Evolutionary conservation across 352 stramenopile genomes (phyloP), one percentile per base, ranked within the genome.

Genomic region (Globisporangium cederbergense): DNA sequence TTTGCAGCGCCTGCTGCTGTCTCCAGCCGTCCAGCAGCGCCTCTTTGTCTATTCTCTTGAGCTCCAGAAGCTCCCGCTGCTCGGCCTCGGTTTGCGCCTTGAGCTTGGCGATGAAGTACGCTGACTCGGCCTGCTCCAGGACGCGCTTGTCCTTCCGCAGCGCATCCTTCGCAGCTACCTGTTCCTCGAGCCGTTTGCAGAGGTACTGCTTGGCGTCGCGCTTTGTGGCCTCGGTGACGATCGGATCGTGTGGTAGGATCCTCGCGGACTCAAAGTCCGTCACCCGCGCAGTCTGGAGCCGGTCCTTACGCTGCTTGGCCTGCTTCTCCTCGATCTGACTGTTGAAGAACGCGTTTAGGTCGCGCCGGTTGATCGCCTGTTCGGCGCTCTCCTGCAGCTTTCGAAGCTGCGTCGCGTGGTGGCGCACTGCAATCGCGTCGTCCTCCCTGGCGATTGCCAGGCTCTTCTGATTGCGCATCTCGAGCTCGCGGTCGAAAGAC

Each of bases 41-140:
- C 45, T 79, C 71, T 16, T 79, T 82, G 18, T 79, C 71, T 14
- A 62, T 40, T 22, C 65, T 65, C 60, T 78, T 74, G 16, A 60
- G 52, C 58, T 78, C 69, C 18, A 45, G 57, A 5, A 60, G 28
- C 34, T 75, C 65, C 4, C 72, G 46, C 0, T 64, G 62, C 38
- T 89, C 78, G 5, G 58, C 67, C 13, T 71, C 69, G 3, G 67
- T 68, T 47, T 86, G 75, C 50, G 68, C 52, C 25, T 72, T 63
- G 20, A 90, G 67, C 58, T 88, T 76, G 10, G 64, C 60, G 62
- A 87, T 71, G 53, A 83, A 86, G 58, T 79, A 87, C 30, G 76
- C 77, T 34, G 74, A 75, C 34, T 89, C 79, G n/a, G 77, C 76
- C 32, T 83, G 77, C 45, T 90, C 81, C 20, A 90, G 51, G 6